Conservation (phyloP, 2,329 filamentous ascomycete species). For the Colletotrichum musae region DNA sequence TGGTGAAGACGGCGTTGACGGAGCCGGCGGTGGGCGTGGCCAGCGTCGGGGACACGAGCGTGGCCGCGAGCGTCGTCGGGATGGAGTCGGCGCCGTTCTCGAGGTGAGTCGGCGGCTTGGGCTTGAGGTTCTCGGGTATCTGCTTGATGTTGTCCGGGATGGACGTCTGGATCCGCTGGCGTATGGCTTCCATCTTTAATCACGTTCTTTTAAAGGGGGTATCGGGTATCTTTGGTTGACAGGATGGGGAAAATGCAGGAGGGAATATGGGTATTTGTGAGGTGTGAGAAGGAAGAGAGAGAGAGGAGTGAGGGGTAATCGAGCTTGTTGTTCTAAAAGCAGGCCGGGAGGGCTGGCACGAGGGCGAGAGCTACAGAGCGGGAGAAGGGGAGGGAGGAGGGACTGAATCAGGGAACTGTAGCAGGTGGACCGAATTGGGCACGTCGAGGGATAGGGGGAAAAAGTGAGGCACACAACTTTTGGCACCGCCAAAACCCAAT, state of each 20-base stretch:
- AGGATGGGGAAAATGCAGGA: not conserved
- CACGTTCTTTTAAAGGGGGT: not conserved
- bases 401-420: constrained; percentile 24
- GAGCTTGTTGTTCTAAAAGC: not conserved
- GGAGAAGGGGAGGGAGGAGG: not conserved
- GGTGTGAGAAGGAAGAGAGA: not conserved
- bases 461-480: not conserved
- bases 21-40: constrained; percentile 28
- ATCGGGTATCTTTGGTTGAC: not conserved
- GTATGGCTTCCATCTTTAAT: constrained; percentile 27
- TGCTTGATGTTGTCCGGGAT: constrained; percentile 37
- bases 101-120: constrained; percentile 34
- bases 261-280: not conserved
- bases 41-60: constrained; percentile 31
- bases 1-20: constrained; percentile 34
- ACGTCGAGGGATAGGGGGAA: not conserved
- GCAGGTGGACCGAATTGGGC: constrained; percentile 17
- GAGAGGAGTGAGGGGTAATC: not conserved
- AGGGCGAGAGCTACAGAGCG: not conserved
- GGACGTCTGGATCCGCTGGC: constrained; percentile 33
- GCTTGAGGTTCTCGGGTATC: constrained; percentile 36
- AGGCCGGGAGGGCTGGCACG: not conserved
- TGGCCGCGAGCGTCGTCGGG: constrained; percentile 34
- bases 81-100: constrained; percentile 36
- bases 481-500: not conserved